Conservation (phyloP, 352 stramenopile genomes). For the Phytophthora sojae region DNA sequence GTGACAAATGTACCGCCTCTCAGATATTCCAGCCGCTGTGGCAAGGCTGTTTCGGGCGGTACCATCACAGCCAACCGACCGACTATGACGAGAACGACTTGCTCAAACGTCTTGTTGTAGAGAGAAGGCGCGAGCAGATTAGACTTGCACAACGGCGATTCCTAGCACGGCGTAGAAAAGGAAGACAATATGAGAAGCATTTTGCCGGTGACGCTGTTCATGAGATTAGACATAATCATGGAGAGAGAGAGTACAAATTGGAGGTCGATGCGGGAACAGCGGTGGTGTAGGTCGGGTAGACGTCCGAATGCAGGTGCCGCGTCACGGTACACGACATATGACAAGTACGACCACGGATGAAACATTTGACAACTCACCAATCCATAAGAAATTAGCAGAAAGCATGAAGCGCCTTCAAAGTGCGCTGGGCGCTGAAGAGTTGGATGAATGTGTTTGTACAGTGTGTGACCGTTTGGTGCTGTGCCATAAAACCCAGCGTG, state of each 20-base stretch:
- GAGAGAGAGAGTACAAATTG: too few species aligned
- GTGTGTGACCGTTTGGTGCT: slow-evolving; percentile 4
- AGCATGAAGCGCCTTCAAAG: neutral
- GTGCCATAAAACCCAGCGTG: neutral
- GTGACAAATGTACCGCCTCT: neutral
- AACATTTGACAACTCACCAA: too few species aligned
- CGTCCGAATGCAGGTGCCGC: too few species aligned
- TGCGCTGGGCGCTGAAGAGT: neutral
- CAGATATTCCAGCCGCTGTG: neutral
- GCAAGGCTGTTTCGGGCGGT: neutral
- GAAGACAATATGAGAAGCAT: too few species aligned
- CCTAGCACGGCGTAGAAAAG: too few species aligned
- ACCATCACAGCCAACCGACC: neutral
- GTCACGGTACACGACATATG: too few species aligned
- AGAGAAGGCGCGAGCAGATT: neutral
- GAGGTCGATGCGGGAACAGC: too few species aligned
- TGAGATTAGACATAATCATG: too few species aligned
- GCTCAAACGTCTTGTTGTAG: neutral
- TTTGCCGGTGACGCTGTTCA: too few species aligned
- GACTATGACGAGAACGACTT: neutral
- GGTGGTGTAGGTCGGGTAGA: too few species aligned
- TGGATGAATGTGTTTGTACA: slow-evolving; percentile 10
- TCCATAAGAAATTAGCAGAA: too few species aligned
- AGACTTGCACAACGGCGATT: neutral
- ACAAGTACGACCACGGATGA: too few species aligned